A percentile compares a stretch with the other conserved stretches of the same genome.
phyloP scores from a whole-genome alignment of 2,329 filamentous ascomycete species.

The Arthrocladium fulminans region DNA sequence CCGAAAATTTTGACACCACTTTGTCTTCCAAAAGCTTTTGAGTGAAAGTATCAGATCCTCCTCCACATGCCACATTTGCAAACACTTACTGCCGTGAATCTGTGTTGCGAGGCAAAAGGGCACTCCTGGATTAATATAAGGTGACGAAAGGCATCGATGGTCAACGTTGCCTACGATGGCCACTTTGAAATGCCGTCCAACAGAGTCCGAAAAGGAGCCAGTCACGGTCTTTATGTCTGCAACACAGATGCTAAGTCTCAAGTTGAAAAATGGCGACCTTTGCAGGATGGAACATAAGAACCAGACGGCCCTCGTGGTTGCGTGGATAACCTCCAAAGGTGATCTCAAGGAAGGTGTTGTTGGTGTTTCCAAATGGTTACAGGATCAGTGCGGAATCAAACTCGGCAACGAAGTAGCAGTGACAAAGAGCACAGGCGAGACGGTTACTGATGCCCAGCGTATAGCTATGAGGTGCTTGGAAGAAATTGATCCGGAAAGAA shows the following conservation, averaged over 20 bases:
- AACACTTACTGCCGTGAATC: too few species aligned
- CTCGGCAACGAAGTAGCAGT: slow-evolving; percentile 62
- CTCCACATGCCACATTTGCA: too few species aligned
- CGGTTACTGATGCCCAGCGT: slow-evolving; percentile 46
- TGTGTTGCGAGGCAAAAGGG: too few species aligned
- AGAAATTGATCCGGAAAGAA: slow-evolving; percentile 26
- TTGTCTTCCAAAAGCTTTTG: neutral
- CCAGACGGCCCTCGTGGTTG: slow-evolving; percentile 40
- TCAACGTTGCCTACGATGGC: slow-evolving; percentile 14
- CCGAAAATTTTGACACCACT: neutral
- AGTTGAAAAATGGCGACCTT: slow-evolving; percentile 50
- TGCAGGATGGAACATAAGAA: slow-evolving; percentile 39
- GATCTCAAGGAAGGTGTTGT: slow-evolving; percentile 55
- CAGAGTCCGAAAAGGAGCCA: slow-evolving; percentile 46
- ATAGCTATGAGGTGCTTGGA: slow-evolving; percentile 44
- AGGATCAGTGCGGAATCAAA: slow-evolving; percentile 62
- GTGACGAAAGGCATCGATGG: neutral
- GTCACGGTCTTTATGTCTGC: slow-evolving; percentile 52
- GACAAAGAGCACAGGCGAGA: slow-evolving; percentile 40
- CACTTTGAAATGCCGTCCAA: slow-evolving; percentile 47
- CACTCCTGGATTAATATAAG: neutral
- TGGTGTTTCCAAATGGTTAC: slow-evolving; percentile 64
- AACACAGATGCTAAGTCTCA: slow-evolving; percentile 47
- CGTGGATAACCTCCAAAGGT: slow-evolving; percentile 53
- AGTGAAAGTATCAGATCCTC: too few species aligned